Conservation (phyloP, 129 eudicot genomes). For the Flaveria brownii region DNA sequence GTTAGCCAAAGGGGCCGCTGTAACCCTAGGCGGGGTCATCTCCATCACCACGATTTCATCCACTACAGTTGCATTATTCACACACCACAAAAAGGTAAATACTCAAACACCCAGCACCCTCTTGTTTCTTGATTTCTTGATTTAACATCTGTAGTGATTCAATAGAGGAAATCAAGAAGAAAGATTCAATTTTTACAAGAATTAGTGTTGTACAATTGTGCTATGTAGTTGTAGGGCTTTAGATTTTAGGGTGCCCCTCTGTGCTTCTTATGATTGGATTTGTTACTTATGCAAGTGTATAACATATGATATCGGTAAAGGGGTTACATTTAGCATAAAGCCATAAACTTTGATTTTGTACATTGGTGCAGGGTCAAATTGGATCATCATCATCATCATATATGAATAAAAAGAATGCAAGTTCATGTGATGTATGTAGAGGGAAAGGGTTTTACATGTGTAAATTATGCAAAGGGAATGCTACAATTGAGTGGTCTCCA, state of each 20-base stretch:
- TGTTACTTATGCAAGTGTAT: too few relatives aligned
- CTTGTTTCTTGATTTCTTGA: neutral
- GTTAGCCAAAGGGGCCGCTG: constrained; percentile 49
- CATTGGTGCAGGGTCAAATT: constrained; percentile 31
- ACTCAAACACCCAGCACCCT: neutral
- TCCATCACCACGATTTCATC: constrained; percentile 41
- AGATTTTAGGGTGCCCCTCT: neutral
- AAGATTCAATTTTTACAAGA: neutral
- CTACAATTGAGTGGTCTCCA: constrained; percentile 83
- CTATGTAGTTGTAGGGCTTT: neutral
- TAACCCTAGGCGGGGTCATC: constrained; percentile 47
- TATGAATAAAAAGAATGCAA: constrained; percentile 41
- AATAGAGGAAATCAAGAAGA: constrained; percentile 6
- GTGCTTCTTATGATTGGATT: too few relatives aligned
- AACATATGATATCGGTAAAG: too few relatives aligned
- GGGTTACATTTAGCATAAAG: too few relatives aligned
- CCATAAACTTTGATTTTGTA: neutral
- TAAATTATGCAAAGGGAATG: constrained; percentile 69
- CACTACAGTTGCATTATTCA: constrained; percentile 34
- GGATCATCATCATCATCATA: constrained; percentile 13
- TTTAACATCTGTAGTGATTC: neutral
- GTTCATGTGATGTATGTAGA: constrained; percentile 57
- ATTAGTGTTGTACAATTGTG: neutral
- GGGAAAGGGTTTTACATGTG: constrained; percentile 69
- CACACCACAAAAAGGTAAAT: constrained; percentile 39